Percentiles rank a stretch among this genome's conserved stretches.
phyloP scores from a whole-genome alignment of 768 basidiomycete genomes.

The Termitomyces sp. region DNA sequence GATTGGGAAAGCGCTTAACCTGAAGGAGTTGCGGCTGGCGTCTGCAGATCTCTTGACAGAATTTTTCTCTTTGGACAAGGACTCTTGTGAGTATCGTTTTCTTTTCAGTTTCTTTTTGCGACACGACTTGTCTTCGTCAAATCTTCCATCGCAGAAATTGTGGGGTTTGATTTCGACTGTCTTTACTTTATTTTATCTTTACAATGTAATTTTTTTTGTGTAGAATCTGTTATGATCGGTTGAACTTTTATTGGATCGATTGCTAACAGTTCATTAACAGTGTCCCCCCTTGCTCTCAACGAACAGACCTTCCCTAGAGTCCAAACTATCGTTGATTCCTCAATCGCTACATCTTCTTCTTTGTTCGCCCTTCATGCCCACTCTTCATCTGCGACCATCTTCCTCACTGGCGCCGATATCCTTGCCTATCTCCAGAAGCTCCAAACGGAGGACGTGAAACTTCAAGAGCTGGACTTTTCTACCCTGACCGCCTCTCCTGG shows the following conservation, averaged over 20 bases:
- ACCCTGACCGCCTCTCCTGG: slow-evolving; percentile 39
- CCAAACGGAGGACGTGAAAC: slow-evolving; percentile 57
- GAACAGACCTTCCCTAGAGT: slow-evolving; percentile 62
- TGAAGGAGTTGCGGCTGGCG: slow-evolving; percentile 87
- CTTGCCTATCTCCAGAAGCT: slow-evolving; percentile 64
- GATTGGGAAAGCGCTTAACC: slow-evolving; percentile 71
- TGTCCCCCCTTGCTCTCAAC: slow-evolving; percentile 77
- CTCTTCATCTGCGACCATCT: slow-evolving; percentile 66
- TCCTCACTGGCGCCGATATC: slow-evolving; percentile 78
- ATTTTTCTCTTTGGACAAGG: slow-evolving; percentile 81
- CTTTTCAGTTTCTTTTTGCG: neutral
- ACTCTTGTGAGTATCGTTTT: slow-evolving; percentile 59
- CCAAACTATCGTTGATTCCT: slow-evolving; percentile 70
- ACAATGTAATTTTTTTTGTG: neutral
- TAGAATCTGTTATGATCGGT: neutral
- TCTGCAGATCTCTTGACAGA: slow-evolving; percentile 82
- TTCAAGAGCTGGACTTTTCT: slow-evolving; percentile 73
- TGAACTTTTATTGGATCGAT: slow-evolving; percentile 13
- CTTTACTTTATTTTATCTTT: neutral
- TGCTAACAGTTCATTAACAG: slow-evolving; percentile 32
- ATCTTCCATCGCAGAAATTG: neutral
- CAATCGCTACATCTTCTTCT: slow-evolving; percentile 65
- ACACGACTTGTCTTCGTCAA: neutral
- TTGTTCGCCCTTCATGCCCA: slow-evolving; percentile 73
- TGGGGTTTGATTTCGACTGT: neutral